A percentile compares a stretch with the other conserved stretches of the same genome.
Evolutionary conservation across 2,329 filamentous ascomycete species (phyloP).

Genomic region (Scytalidium sp.): DNA sequence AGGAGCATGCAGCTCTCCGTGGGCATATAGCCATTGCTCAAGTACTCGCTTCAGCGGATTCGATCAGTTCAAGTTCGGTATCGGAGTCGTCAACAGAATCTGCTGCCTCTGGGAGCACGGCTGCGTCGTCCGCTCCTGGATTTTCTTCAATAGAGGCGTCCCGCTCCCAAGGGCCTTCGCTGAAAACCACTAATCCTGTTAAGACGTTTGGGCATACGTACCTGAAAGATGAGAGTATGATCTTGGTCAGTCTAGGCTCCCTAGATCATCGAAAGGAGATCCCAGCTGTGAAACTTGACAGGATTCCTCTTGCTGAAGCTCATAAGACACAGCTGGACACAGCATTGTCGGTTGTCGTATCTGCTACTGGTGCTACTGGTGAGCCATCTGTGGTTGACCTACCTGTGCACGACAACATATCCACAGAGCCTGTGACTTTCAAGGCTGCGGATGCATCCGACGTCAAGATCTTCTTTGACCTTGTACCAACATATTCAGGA

Average conservation of each 20-base stretch:
- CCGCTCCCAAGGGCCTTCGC: constrained; percentile 45
- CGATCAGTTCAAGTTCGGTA: constrained; percentile 20
- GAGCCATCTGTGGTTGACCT: constrained; percentile 89
- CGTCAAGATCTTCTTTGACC: constrained; percentile 89
- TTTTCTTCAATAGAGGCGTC: constrained; percentile 60
- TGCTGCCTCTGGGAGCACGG: constrained; percentile 9
- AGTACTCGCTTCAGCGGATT: constrained; percentile 50
- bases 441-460: constrained; percentile 72
- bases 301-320: constrained; percentile 81
- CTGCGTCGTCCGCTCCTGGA: constrained; percentile 43
- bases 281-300: constrained; percentile 81
- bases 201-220: constrained; percentile 97
- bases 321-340: constrained; percentile 94
- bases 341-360: constrained; percentile 86
- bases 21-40: constrained; percentile 82
- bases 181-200: constrained; percentile 68
- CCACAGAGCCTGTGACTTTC: constrained; percentile 91
- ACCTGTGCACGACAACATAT: constrained; percentile 89
- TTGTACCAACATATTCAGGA: constrained; percentile 92
- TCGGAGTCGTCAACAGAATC: constrained; percentile 24
- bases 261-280: constrained; percentile 88
- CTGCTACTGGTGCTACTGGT: constrained; percentile 78
- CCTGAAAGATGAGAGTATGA: constrained; percentile 81
- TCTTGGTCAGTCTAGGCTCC: constrained; percentile 88
- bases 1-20: constrained; percentile 86